phyloP scores from a whole-genome alignment of 1,284 basidiomycete species.

The Agaricales sp. region DNA sequence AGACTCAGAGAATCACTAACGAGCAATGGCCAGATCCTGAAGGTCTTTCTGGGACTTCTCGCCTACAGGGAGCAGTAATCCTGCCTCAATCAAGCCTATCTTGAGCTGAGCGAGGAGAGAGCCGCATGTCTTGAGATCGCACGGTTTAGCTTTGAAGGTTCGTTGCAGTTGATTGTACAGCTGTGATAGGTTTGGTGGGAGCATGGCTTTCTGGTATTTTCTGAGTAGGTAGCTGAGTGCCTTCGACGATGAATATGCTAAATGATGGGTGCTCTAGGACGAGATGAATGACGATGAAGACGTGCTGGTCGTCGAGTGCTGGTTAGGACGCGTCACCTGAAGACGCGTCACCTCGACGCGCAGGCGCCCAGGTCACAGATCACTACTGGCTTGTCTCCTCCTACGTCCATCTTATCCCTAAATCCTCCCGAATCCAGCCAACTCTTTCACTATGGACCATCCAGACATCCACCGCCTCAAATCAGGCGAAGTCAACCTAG shows the following conservation, averaged over 20 bases:
- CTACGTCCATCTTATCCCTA: conserved; percentile 17
- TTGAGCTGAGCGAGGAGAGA: conserved; percentile 62
- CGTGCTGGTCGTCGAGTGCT: conserved; percentile 60
- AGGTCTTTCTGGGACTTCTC: conserved; percentile 53
- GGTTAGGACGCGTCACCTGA: conserved; percentile 22
- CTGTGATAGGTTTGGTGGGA: conserved; percentile 41
- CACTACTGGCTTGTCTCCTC: conserved; percentile 14
- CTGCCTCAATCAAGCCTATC: conserved; percentile 72
- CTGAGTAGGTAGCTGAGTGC: no score
- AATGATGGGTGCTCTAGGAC: conserved; percentile 11
- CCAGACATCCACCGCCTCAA: conserved; percentile 76
- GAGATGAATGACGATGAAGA: conserved; percentile 22
- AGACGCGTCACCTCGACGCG: conserved; percentile 6
- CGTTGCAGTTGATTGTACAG: conserved; percentile 54
- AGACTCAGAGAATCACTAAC: conserved; percentile 31
- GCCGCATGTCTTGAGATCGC: conserved; percentile 56
- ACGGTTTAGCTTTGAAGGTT: conserved; percentile 49
- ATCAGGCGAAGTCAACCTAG: conserved; percentile 89
- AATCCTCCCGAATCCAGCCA: conserved; percentile 10
- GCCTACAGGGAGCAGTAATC: conserved; percentile 60
- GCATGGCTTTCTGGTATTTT: no score
- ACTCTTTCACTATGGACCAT: conserved; percentile 46
- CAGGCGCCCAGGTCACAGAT: no score
- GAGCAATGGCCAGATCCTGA: conserved; percentile 55
- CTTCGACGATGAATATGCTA: conserved; percentile 10